These are phyloP conservation scores for Nakazawaea holstii DNA, from an alignment of 805 yeast species.

Conservation along the genomic window DNA sequence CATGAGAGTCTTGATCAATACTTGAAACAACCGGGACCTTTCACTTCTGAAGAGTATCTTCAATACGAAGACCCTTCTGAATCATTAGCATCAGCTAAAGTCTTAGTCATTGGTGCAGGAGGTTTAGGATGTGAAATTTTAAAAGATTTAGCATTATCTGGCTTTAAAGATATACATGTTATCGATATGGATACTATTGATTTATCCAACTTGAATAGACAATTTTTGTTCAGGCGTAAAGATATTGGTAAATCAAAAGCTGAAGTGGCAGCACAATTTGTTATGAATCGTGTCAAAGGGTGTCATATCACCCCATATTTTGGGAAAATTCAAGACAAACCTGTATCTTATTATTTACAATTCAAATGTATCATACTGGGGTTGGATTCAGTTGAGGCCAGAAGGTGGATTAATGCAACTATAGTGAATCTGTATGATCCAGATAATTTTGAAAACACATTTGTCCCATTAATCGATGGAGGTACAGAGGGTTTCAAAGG, in stretches of 20 bases:
- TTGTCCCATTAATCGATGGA: constrained; percentile 80
- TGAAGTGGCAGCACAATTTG: constrained; percentile 53
- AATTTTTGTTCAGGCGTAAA: constrained; percentile 55
- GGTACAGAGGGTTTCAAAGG: constrained; percentile 96
- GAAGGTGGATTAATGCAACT: constrained; percentile 81
- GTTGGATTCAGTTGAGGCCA: constrained; percentile 81
- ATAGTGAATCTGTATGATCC: constrained; percentile 59
- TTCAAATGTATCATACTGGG: constrained; percentile 82
- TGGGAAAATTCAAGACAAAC: constrained; percentile 61
- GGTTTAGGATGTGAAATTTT: constrained; percentile 81
- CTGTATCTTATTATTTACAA: constrained; percentile 54
- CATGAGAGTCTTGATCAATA: constrained; percentile 1
- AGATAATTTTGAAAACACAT: constrained; percentile 34
- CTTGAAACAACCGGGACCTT: constrained; percentile 5
- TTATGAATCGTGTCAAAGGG: constrained; percentile 38
- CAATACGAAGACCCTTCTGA: constrained; percentile 5
- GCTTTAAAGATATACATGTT: constrained; percentile 58
- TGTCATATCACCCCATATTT: constrained; percentile 52
- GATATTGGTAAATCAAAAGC: constrained; percentile 70
- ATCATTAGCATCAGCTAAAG: constrained; percentile 19
- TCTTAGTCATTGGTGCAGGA: constrained; percentile 68
- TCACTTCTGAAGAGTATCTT: constrained; percentile 2
- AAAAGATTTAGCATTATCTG: constrained; percentile 66
- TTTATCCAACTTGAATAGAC: constrained; percentile 69
- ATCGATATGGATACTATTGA: constrained; percentile 85